Evolutionary conservation across 179 eudicot species (phyloP), one percentile per base, ranked within the genome.

Genomic region (Beta corolliflora): DNA sequence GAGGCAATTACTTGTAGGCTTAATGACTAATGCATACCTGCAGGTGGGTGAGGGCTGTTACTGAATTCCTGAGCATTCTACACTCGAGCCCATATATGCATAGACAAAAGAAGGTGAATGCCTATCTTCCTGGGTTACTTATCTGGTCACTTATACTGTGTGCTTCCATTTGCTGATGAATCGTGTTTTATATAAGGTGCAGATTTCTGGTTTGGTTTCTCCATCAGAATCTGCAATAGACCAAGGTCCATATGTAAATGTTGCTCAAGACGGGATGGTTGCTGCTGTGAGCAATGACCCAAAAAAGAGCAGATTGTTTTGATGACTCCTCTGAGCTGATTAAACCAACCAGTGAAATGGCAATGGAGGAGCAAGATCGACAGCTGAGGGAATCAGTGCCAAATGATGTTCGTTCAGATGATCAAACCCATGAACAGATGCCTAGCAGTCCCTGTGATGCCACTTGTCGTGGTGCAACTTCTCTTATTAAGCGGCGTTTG

Each of bases 41-140:
- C 90, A 94, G 98, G 98, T 94, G 98, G 98, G 98, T 91, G 70
- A 89, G 97, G 82, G 99, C 99, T 54, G 83, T 75, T 80, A 89
- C 87, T 75, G 99, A 96, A 79, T 94, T 87, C 78, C 88, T 96
- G 46, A 83, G 79, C 71, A 84, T 87, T 68, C 88, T 94, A 21
- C 89, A 89, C 55, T 76, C 84, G 44, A 96, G 98, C 83, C 84
- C 98, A 11, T 89, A 71, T 69, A 87, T 93, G 93, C 98, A 94
- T 83, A 79, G 21, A 67, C 95, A 87, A 78, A 90, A 84, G 85
- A 87, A 90, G 97, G 98, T 94, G 73, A 78, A 53, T 81, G n/a
- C 60, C 73, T 48, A 64, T 73, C 73, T 72, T 19, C 53, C 60
- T 74, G 45, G 72, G n/a, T 48, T 72, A 56, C 15, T 77, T 25